Conservation (phyloP, 2,329 filamentous ascomycete genomes). For the Diplodia intermedia region DNA sequence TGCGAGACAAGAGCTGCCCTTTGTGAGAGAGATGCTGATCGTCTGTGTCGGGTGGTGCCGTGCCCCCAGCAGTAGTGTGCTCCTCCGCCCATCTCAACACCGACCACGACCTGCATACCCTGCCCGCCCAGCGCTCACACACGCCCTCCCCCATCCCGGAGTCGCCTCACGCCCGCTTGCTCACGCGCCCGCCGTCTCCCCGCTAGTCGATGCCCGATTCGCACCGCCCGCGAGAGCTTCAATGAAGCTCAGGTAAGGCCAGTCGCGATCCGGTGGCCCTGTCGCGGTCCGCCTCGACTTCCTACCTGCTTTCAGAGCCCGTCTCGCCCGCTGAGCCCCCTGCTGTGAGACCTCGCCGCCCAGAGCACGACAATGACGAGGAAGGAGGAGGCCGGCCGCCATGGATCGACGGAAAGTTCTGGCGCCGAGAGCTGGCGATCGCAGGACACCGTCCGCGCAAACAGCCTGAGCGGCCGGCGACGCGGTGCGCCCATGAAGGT, state of each 20-base stretch:
- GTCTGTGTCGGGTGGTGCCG: slow-evolving; percentile 28
- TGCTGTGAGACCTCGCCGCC: slow-evolving; percentile 29
- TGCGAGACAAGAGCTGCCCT: slow-evolving; percentile 31
- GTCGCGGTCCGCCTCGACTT: slow-evolving; percentile 32
- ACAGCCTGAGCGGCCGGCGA: slow-evolving; percentile 38
- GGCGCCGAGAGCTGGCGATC: slow-evolving; percentile 72
- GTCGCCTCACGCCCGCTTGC: slow-evolving; percentile 13
- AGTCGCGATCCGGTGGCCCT: slow-evolving; percentile 32
- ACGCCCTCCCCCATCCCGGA: slow-evolving; percentile 26
- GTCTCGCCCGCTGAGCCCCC: slow-evolving; percentile 31
- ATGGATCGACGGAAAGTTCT: slow-evolving; percentile 71
- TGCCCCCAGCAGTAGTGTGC: slow-evolving; percentile 29
- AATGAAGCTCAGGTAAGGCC: slow-evolving; percentile 32
- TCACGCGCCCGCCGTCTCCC: slow-evolving; percentile 25
- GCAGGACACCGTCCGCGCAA: slow-evolving; percentile 66
- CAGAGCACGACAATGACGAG: slow-evolving; percentile 62
- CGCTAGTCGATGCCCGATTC: slow-evolving; percentile 30
- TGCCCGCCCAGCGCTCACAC: slow-evolving; percentile 24
- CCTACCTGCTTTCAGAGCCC: slow-evolving; percentile 33
- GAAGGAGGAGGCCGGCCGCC: slow-evolving; percentile 68
- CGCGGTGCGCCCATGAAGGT: slow-evolving; percentile 55
- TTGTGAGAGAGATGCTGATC: slow-evolving; percentile 31
- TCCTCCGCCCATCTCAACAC: slow-evolving; percentile 31
- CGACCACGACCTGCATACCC: slow-evolving; percentile 29
- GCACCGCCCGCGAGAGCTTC: slow-evolving; percentile 28